Percentiles rank a stretch among this genome's conserved stretches.
phyloP scores from a whole-genome alignment of 495 filamentous ascomycete species.

The Tetracladium setigerum region DNA sequence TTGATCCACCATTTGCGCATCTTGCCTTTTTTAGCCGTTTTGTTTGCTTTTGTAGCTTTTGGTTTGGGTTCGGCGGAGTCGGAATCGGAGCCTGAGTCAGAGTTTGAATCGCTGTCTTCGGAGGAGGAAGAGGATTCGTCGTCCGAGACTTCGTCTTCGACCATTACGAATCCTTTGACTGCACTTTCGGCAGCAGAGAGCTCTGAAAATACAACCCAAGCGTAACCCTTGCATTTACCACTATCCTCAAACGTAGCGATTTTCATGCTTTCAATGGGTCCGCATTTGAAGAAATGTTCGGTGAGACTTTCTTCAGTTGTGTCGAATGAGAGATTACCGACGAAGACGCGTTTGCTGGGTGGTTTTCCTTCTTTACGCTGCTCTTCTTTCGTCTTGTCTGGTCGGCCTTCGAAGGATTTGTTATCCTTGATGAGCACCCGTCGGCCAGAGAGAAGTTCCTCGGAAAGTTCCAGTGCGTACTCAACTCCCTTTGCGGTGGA shows the following conservation, averaged over 20 bases:
- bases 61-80: conserved; percentile 24
- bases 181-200: conserved; percentile 66
- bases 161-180: conserved; percentile 70
- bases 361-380: conserved; percentile 41
- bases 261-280: conserved; percentile 68
- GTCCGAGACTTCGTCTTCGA: conserved; percentile 45
- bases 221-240: conserved; percentile 97
- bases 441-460: conserved; percentile 67
- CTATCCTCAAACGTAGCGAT: conserved; percentile 93
- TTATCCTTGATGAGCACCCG: conserved; percentile 86
- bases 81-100: conserved; percentile 7
- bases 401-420: conserved; percentile 75
- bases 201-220: conserved; percentile 85
- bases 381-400: conserved; percentile 34
- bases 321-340: conserved; percentile 86
- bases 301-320: conserved; percentile 72
- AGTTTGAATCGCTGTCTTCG: conserved; percentile 30
- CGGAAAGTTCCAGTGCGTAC: conserved; percentile 68
- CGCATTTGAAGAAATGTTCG: conserved; percentile 76
- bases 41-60: too few species aligned
- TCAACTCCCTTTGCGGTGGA: conserved; percentile 54
- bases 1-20: conserved; percentile 77
- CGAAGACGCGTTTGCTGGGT: conserved; percentile 73
- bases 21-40: conserved; percentile 42
- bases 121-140: conserved; percentile 38